These are phyloP conservation scores for Rheum nobile DNA, from an alignment of 148 eudicot genomes.

Conservation along the genomic window DNA sequence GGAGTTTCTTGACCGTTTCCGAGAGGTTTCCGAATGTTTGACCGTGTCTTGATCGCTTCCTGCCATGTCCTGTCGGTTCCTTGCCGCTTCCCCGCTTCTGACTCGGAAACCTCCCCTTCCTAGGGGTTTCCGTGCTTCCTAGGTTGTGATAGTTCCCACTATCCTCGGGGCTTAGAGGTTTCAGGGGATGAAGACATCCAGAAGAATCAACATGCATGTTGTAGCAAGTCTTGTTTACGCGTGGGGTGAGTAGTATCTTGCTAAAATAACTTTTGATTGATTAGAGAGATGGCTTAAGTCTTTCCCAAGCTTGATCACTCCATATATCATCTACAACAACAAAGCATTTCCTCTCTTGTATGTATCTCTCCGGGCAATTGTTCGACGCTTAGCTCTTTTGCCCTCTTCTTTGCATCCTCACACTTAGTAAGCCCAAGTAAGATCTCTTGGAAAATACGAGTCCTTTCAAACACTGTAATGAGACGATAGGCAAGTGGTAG, in stretches of 20 bases:
- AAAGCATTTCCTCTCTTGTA: neutral
- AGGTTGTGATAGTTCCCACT: neutral
- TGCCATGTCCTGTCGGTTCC: too few relatives aligned
- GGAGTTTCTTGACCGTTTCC: too few relatives aligned
- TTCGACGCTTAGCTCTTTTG: too few relatives aligned
- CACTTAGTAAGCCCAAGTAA: neutral
- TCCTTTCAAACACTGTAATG: neutral
- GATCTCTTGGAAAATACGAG: neutral
- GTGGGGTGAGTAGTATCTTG: constrained; percentile 9
- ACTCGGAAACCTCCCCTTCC: too few relatives aligned
- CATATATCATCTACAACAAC: constrained; percentile 10
- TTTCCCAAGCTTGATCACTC: neutral
- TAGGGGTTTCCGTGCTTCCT: too few relatives aligned
- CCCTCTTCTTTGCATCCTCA: neutral
- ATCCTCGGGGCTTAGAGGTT: neutral
- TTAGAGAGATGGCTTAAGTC: neutral
- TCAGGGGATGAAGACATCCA: neutral
- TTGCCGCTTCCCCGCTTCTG: too few relatives aligned
- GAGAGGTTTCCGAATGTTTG: too few relatives aligned
- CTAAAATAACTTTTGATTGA: neutral
- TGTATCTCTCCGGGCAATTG: neutral
- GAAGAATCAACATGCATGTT: neutral
- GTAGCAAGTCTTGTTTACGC: neutral
- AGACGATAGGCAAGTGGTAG: too few relatives aligned
- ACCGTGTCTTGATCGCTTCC: too few relatives aligned